phyloP scores from a whole-genome alignment of 2,329 filamentous ascomycete species.

The Apiospora phragmitis region DNA sequence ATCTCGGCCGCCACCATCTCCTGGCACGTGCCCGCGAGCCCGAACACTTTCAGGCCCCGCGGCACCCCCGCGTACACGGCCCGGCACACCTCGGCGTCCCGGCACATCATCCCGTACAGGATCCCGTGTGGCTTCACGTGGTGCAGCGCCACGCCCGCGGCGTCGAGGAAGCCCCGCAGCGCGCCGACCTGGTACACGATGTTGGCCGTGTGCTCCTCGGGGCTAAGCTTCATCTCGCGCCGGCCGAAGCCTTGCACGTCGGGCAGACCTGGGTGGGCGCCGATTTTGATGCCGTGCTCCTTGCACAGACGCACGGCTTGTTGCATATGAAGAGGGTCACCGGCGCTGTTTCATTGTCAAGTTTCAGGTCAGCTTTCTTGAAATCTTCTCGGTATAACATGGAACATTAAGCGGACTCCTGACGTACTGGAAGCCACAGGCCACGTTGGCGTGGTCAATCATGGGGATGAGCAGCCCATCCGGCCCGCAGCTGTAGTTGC shows the following conservation, averaged over 20 bases:
- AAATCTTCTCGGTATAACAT: neutral
- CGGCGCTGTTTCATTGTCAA: constrained; percentile 17
- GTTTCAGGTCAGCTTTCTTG: neutral
- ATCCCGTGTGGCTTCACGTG: constrained; percentile 21
- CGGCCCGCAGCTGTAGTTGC: constrained; percentile 49
- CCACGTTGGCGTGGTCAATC: constrained; percentile 61
- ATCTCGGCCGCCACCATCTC: constrained; percentile 24
- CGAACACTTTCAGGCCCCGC: constrained; percentile 25
- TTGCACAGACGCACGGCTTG: constrained; percentile 10
- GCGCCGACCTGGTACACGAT: constrained; percentile 14
- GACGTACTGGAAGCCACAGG: constrained; percentile 53
- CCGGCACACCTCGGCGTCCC: constrained; percentile 24
- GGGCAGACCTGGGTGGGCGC: constrained; percentile 11
- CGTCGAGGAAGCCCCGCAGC: constrained; percentile 3
- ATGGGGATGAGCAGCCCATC: constrained; percentile 60
- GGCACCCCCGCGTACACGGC: constrained; percentile 28
- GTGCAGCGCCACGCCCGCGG: constrained; percentile 7
- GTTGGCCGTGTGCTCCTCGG: constrained; percentile 12
- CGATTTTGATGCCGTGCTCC: constrained; percentile 6
- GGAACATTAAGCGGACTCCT: no score
- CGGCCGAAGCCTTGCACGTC: constrained; percentile 12
- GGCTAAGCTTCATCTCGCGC: constrained; percentile 10
- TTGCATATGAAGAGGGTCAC: constrained; percentile 58
- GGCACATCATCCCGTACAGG: constrained; percentile 30
- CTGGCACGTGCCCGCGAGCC: constrained; percentile 28